Conservation (phyloP, 192 early-diverging fungal species). For the Geosiphon pyriformis region DNA sequence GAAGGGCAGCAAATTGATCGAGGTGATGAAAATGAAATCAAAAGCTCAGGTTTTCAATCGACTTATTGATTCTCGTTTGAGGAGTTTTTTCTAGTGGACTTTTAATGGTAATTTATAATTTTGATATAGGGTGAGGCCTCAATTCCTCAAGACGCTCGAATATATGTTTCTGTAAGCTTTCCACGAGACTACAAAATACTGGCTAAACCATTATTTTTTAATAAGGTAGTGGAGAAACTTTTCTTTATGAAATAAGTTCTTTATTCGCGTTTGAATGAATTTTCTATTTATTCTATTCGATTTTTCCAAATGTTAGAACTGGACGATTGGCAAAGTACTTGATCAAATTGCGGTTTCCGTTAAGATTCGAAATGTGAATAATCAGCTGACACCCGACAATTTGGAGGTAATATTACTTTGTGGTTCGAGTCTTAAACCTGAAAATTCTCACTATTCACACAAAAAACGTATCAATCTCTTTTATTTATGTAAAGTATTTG, state of each 20-base stretch:
- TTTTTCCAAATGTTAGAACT: slow-evolving; percentile 14
- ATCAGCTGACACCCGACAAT: slow-evolving; percentile 18
- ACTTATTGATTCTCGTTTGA: not conserved
- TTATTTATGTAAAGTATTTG: slow-evolving; percentile 1
- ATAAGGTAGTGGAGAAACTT: slow-evolving; percentile 31
- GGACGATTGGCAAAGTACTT: slow-evolving; percentile 25
- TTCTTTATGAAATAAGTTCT: no score
- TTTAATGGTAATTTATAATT: not conserved
- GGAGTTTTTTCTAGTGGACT: not conserved
- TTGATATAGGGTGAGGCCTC: slow-evolving; percentile 13
- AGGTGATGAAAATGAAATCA: slow-evolving; percentile 31
- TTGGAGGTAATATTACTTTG: slow-evolving; percentile 16
- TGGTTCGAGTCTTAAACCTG: no score
- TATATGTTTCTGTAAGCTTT: slow-evolving; percentile 28
- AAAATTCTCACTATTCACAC: no score
- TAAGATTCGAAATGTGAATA: slow-evolving; percentile 27
- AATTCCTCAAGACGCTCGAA: slow-evolving; percentile 23
- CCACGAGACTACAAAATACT: slow-evolving; percentile 6
- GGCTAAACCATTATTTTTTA: slow-evolving; percentile 27
- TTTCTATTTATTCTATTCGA: not conserved
- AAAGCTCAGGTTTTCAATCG: slow-evolving; percentile 23
- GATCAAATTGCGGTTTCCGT: slow-evolving; percentile 23
- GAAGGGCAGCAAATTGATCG: slow-evolving; percentile 21
- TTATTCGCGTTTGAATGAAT: not conserved
- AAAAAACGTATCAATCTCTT: no score